Evolutionary conservation across 1,284 basidiomycete species (phyloP).

Genomic region (Apiotrichum brassicae): DNA sequence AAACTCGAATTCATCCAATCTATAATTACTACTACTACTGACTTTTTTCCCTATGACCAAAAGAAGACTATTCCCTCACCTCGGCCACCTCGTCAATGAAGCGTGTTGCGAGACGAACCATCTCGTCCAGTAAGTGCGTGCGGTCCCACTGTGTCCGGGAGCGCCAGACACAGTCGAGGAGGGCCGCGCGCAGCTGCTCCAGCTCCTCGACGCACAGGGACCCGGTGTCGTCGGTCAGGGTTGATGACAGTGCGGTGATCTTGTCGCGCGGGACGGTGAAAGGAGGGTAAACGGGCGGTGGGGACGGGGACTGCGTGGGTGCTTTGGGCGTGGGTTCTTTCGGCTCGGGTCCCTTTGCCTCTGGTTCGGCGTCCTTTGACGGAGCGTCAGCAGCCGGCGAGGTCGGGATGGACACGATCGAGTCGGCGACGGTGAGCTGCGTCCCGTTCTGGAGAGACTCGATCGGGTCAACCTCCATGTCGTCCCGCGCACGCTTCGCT

Average conservation of each 20-base stretch:
- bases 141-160: constrained; percentile 78
- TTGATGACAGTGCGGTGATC: constrained; percentile 19
- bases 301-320: constrained; percentile 8
- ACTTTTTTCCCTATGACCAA: no score
- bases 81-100: constrained; percentile 23
- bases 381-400: neutral
- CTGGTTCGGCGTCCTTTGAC: neutral
- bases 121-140: constrained; percentile 56
- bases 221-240: constrained; percentile 48
- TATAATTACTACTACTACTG: no score
- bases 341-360: no score
- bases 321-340: neutral
- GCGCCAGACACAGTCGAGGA: constrained; percentile 73
- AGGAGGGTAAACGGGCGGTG: constrained; percentile 28
- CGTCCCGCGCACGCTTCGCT: constrained; percentile 63
- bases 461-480: constrained; percentile 43
- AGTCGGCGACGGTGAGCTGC: neutral
- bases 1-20: no score
- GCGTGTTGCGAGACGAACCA: constrained; percentile 38
- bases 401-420: neutral
- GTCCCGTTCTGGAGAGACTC: constrained; percentile 43
- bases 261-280: constrained; percentile 29
- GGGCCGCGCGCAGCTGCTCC: constrained; percentile 83
- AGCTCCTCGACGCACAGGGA: constrained; percentile 75
- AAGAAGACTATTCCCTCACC: no score